These are phyloP conservation scores for Fusarium goolgardi DNA, from an alignment of 2,329 filamentous ascomycete species.

Conservation along the genomic window DNA sequence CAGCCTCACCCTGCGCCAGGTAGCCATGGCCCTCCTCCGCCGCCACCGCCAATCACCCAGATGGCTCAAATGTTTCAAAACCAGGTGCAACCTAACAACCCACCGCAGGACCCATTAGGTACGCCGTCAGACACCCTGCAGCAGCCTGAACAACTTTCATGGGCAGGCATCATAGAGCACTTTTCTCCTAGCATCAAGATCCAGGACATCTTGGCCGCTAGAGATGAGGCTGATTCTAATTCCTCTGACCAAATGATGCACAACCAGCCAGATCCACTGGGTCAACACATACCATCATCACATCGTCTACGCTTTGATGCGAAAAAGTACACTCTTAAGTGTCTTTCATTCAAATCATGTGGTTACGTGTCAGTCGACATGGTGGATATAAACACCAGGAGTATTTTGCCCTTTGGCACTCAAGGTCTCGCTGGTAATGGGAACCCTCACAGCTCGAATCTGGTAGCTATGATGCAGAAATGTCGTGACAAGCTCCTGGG, in stretches of 20 bases:
- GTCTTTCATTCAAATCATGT: constrained; percentile 68
- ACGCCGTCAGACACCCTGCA: constrained; percentile 31
- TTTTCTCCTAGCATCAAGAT: constrained; percentile 55
- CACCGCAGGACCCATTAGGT: constrained; percentile 6
- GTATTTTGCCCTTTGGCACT: constrained; percentile 47
- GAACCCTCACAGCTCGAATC: constrained; percentile 41
- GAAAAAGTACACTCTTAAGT: constrained; percentile 49
- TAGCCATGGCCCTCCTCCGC: background rate
- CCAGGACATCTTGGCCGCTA: constrained; percentile 33
- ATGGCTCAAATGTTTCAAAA: constrained; percentile 4
- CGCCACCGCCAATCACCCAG: background rate
- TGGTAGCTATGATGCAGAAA: constrained; percentile 51
- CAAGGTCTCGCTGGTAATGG: constrained; percentile 41
- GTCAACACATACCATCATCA: constrained; percentile 41
- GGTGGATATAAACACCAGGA: constrained; percentile 52
- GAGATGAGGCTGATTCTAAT: constrained; percentile 9
- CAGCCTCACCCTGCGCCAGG: background rate
- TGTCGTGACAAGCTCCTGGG: constrained; percentile 53
- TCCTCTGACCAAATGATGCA: background rate
- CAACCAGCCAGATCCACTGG: constrained; percentile 23
- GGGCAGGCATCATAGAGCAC: constrained; percentile 58
- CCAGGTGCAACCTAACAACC: constrained; percentile 1
- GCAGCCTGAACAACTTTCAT: constrained; percentile 52
- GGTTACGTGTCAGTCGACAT: constrained; percentile 65
- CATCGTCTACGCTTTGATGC: constrained; percentile 45